Evolutionary conservation across 1,284 basidiomycete species (phyloP), one percentile per base, ranked within the genome.

Genomic region (Gomphus bonarii): DNA sequence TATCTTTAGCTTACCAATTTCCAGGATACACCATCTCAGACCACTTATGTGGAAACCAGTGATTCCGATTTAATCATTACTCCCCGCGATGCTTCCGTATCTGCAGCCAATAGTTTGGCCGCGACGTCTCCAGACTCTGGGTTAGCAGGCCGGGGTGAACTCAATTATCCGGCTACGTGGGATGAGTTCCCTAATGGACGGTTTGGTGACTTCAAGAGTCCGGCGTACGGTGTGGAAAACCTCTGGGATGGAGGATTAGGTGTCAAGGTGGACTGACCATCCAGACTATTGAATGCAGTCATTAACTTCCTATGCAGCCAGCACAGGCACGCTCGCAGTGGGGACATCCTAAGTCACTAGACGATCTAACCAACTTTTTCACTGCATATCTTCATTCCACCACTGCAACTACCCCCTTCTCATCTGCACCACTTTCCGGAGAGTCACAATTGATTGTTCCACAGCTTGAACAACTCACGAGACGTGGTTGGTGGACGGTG

Each of bases 171-270:
- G 0, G 77, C 84, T 2, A 82, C 81, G 20, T 99, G 95, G 95
- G 97, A 99, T 68, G 97, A 99, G 68, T 99, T 97, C 69, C 95
- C 95, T 3, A 99, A 99, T 67, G 95, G 95, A 54, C 85, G 95
- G n/a, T 99, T 98, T 70, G 97, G 97, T 61, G 97, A 99, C 69
- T 91, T 90, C 63, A 90, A 97, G 67, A 94, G 90, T 74, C 95
- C 95, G 6, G 95, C 95, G 0, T 99, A 90, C 66, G 97, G 97
- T 57, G 83, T 76, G 50, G 80, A 81, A 12, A 84, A 84, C 61
- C 83, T 77, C 7, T 91, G 87, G 86, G 64, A 68, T 57, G 56
- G 58, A 11, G 61, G 64, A 31, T 58, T 65, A 22, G 72, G 58
- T 70, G 72, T 73, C 22, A 58, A 58, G 50, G 56, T 58, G 18